A percentile compares a stretch with the other conserved stretches of the same genome.
These are phyloP conservation scores for Orychophragmus violaceus DNA, from an alignment of 345 rosid genomes.

Conservation along the genomic window DNA sequence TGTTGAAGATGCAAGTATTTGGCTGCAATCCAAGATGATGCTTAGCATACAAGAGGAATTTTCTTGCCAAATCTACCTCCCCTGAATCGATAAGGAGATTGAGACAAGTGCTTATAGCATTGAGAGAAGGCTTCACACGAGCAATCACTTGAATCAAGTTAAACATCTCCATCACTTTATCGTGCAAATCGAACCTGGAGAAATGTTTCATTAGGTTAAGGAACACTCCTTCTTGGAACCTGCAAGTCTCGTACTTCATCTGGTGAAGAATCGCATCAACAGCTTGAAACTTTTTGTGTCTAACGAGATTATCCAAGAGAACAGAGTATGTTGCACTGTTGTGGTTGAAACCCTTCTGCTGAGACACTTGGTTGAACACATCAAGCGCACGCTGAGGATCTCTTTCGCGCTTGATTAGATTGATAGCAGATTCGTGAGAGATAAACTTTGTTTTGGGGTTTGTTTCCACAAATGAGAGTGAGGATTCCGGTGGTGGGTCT, in stretches of 20 bases:
- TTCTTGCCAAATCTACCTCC: slow-evolving; percentile 45
- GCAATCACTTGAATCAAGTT: slow-evolving; percentile 50
- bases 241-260: slow-evolving; percentile 83
- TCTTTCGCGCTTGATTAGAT: slow-evolving; percentile 60
- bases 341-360: slow-evolving; percentile 74
- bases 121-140: slow-evolving; percentile 74
- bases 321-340: slow-evolving; percentile 75
- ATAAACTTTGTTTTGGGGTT: slow-evolving; percentile 45
- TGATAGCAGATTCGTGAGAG: slow-evolving; percentile 56
- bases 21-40: slow-evolving; percentile 47
- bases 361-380: slow-evolving; percentile 56
- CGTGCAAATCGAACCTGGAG: slow-evolving; percentile 42
- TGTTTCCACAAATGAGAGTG: slow-evolving; percentile 19
- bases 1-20: slow-evolving; percentile 88
- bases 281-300: slow-evolving; percentile 62
- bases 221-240: slow-evolving; percentile 69
- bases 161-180: slow-evolving; percentile 68
- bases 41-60: slow-evolving; percentile 47
- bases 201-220: slow-evolving; percentile 77
- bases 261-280: slow-evolving; percentile 68
- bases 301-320: slow-evolving; percentile 60
- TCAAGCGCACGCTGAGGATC: slow-evolving; percentile 69
- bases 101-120: slow-evolving; percentile 80
- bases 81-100: slow-evolving; percentile 67
- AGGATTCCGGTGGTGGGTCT: slow-evolving; percentile 34